Evolutionary conservation across 140 eudicot genomes (phyloP).

Genomic region (Erigeron philadelphicus): DNA sequence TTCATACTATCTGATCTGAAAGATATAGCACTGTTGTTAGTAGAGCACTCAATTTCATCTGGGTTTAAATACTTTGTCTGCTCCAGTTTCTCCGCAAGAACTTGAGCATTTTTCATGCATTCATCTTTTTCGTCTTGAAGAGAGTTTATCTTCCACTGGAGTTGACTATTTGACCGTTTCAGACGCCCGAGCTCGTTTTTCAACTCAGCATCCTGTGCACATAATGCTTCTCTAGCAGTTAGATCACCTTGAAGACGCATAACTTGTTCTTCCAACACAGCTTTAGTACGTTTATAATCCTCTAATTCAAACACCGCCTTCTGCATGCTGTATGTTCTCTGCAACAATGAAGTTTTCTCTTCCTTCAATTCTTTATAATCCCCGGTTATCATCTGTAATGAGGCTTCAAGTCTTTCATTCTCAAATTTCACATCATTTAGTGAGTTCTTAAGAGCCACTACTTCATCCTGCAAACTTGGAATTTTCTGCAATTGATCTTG

Average conservation of each 20-base stretch:
- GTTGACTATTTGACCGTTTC: constrained; percentile 51
- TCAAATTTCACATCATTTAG: constrained; percentile 43
- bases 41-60: constrained; percentile 20
- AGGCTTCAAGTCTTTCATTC: constrained; percentile 46
- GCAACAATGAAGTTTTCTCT: constrained; percentile 37
- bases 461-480: constrained; percentile 51
- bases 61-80: constrained; percentile 23
- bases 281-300: constrained; percentile 38
- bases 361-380: constrained; percentile 49
- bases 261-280: constrained; percentile 61
- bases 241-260: constrained; percentile 66
- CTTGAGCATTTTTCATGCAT: constrained; percentile 33
- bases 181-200: constrained; percentile 59
- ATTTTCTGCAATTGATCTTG: constrained; percentile 41
- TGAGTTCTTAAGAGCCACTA: constrained; percentile 49
- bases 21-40: constrained; percentile 26
- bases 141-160: constrained; percentile 48
- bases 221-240: constrained; percentile 64
- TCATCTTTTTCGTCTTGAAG: constrained; percentile 57
- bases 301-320: constrained; percentile 42
- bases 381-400: constrained; percentile 37
- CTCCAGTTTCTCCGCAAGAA: constrained; percentile 47
- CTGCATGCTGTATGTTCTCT: constrained; percentile 44
- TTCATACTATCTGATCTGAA: constrained; percentile 29
- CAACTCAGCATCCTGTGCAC: constrained; percentile 57